Evolutionary conservation across 2,329 filamentous ascomycete genomes (phyloP).

Genomic region (Ceratocystiopsis sp.): DNA sequence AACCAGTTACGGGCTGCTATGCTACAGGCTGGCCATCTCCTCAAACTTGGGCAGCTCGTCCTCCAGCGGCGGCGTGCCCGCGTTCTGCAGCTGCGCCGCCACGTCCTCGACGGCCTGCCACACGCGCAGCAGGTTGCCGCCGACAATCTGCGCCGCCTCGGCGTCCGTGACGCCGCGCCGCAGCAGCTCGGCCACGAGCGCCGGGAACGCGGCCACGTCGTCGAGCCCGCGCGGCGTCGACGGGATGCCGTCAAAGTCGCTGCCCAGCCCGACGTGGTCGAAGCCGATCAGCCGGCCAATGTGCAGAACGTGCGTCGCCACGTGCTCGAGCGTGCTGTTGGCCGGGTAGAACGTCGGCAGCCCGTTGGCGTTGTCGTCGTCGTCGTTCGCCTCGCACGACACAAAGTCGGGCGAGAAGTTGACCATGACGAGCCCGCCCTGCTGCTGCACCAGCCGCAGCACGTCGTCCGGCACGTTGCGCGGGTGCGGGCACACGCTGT

Average conservation of each 20-base stretch:
- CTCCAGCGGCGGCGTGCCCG: slow-evolving; percentile 34
- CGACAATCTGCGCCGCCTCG: slow-evolving; percentile 47
- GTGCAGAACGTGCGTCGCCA: slow-evolving; percentile 64
- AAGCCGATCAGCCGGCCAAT: slow-evolving; percentile 74
- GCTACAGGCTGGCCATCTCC: background rate
- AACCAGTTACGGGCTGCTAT: too few relatives aligned
- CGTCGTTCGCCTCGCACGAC: slow-evolving; percentile 46
- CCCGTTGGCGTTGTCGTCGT: slow-evolving; percentile 37
- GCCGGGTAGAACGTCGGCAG: slow-evolving; percentile 44
- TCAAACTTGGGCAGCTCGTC: slow-evolving; percentile 26
- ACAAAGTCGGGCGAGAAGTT: slow-evolving; percentile 78
- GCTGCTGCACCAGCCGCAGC: slow-evolving; percentile 55
- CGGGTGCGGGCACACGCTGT: slow-evolving; percentile 68
- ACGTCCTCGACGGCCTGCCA: slow-evolving; percentile 67
- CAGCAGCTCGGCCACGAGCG: slow-evolving; percentile 57
- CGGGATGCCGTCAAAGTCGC: slow-evolving; percentile 71
- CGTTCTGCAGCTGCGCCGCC: slow-evolving; percentile 45
- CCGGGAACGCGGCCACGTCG: slow-evolving; percentile 71
- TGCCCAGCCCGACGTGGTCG: slow-evolving; percentile 74
- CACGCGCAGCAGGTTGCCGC: slow-evolving; percentile 67
- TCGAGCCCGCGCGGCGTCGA: slow-evolving; percentile 56
- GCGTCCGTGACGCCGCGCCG: slow-evolving; percentile 52
- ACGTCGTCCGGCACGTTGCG: slow-evolving; percentile 82
- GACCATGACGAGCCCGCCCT: slow-evolving; percentile 70
- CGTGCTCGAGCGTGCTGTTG: slow-evolving; percentile 59